These are phyloP conservation scores for Brassica hybrid DNA, from an alignment of 441 rosid species.

Conservation along the genomic window DNA sequence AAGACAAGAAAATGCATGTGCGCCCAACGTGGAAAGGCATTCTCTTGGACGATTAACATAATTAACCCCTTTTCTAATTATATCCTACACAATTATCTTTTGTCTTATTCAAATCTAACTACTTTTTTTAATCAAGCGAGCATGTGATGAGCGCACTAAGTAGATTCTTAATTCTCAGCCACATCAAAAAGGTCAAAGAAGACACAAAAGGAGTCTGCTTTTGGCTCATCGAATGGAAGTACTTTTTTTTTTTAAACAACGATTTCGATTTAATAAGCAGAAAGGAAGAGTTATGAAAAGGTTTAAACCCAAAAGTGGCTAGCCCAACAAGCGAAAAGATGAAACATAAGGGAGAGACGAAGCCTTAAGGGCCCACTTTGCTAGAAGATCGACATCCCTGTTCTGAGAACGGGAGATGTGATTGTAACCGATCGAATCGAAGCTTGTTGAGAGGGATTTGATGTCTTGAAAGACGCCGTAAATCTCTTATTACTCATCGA, in stretches of 20 bases:
- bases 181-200: conserved; percentile 5
- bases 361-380: no score
- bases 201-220: conserved; percentile 21
- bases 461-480: no score
- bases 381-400: no score
- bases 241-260: neutral
- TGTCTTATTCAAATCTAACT: conserved; percentile 30
- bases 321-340: no score
- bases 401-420: no score
- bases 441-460: no score
- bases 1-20: conserved; percentile 41
- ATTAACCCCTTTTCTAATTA: conserved; percentile 29
- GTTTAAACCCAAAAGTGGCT: no score
- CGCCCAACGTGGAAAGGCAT: conserved; percentile 44
- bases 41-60: conserved; percentile 35
- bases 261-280: no score
- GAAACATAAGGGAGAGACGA: no score
- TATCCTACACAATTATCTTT: conserved; percentile 35
- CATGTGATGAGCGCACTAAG: conserved; percentile 42
- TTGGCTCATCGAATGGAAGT: conserved; percentile 28
- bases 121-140: conserved; percentile 29
- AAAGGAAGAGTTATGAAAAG: no score
- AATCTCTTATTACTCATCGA: no score
- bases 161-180: conserved; percentile 16
- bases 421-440: no score